Evolutionary conservation across 2,329 filamentous ascomycete species (phyloP).

Genomic region (Fusarium sp.): DNA sequence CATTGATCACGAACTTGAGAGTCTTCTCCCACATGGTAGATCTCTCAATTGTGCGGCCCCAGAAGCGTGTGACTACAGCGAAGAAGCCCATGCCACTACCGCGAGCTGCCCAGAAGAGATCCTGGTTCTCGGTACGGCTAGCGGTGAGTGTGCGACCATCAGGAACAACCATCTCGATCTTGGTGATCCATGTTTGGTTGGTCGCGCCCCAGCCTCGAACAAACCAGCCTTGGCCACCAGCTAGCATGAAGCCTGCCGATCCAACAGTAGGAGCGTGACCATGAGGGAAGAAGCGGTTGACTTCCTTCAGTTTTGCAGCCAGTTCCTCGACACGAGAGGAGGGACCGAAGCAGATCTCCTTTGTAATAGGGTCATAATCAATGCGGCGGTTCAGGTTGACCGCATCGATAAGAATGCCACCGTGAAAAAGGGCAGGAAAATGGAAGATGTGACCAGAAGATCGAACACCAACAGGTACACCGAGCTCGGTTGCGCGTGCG

Average conservation of each 20-base stretch:
- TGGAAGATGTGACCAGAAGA: constrained; percentile 15
- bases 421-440: background rate
- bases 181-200: background rate
- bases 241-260: constrained; percentile 13
- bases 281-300: constrained; percentile 7
- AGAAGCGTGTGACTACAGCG: constrained; percentile 11
- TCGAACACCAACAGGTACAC: constrained; percentile 2
- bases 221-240: constrained; percentile 16
- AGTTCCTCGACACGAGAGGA: constrained; percentile 3
- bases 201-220: constrained; percentile 12
- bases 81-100: constrained; percentile 14
- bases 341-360: constrained; percentile 1
- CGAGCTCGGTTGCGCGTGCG: constrained; percentile 3
- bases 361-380: constrained; percentile 1
- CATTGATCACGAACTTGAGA: background rate
- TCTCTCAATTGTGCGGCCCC: constrained; percentile 11
- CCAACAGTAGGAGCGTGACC: constrained; percentile 9
- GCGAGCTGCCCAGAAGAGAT: constrained; percentile 11
- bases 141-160: background rate
- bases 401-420: constrained; percentile 10
- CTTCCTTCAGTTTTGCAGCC: background rate
- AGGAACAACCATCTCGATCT: constrained; percentile 13
- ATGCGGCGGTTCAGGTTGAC: constrained; percentile 10
- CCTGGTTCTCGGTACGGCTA: background rate
- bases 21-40: constrained; percentile 6